Conservation (phyloP, 2,329 filamentous ascomycete genomes). For the Cercospora zeina region DNA sequence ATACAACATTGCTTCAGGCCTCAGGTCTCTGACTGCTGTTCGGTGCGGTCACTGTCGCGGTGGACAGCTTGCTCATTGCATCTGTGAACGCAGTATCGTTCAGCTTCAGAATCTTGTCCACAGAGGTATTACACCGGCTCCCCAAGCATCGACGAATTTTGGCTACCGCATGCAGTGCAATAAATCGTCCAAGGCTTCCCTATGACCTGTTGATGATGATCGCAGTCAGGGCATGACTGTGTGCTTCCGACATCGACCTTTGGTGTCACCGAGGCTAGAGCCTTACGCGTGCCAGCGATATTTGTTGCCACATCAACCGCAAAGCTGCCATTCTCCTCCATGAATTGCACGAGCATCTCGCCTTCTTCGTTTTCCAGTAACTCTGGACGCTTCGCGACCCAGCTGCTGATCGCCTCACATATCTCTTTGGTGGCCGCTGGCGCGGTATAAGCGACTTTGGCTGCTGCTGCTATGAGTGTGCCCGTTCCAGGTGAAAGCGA, state of each 20-base stretch:
- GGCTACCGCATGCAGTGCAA: too few relatives aligned
- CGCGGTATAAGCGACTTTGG: neutral
- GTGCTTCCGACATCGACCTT: too few relatives aligned
- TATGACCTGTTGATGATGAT: too few relatives aligned
- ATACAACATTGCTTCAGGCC: neutral
- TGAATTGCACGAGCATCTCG: neutral
- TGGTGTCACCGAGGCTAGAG: too few relatives aligned
- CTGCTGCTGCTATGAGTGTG: neutral
- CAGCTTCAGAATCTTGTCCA: too few relatives aligned
- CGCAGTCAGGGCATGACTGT: too few relatives aligned
- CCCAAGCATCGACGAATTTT: too few relatives aligned
- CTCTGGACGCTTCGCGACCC: neutral
- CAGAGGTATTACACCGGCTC: too few relatives aligned
- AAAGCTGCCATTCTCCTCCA: neutral
- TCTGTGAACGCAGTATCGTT: too few relatives aligned
- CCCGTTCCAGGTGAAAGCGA: neutral
- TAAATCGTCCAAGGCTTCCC: too few relatives aligned
- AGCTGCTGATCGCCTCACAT: neutral
- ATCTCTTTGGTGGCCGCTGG: neutral
- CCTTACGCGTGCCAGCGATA: neutral
- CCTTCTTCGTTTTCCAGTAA: neutral
- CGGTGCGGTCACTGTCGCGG: neutral
- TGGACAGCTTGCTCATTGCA: too few relatives aligned
- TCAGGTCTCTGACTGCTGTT: neutral
- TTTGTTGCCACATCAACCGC: neutral